A percentile compares a stretch with the other conserved stretches of the same genome.
Evolutionary conservation across 208 protist genomes (phyloP).

Genomic region (Leishmania tarentolae): DNA sequence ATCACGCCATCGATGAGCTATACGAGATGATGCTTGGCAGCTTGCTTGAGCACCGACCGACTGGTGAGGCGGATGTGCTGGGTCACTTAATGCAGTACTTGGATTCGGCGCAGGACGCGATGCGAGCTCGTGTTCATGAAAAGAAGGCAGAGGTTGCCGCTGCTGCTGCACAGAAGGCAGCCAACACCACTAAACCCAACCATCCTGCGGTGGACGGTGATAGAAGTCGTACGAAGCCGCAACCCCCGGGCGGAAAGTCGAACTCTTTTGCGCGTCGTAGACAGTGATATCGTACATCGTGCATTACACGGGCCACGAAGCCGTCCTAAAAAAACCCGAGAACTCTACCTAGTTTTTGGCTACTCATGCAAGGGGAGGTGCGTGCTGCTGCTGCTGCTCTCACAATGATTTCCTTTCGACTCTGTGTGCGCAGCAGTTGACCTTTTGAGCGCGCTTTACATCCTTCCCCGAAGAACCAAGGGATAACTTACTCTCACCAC

Average conservation of each 20-base stretch:
- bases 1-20: conserved; percentile 59
- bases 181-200: background rate
- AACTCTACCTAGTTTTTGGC: background rate
- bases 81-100: conserved; percentile 66
- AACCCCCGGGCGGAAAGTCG: conserved; percentile 23
- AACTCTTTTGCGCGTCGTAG: conserved; percentile 11
- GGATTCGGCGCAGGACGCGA: conserved; percentile 28
- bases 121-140: conserved; percentile 17
- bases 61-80: conserved; percentile 45
- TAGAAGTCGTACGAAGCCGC: conserved; percentile 1
- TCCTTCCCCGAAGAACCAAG: background rate
- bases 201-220: background rate
- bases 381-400: background rate
- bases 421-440: background rate
- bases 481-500: background rate
- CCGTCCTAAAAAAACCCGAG: background rate
- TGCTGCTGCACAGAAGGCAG: background rate
- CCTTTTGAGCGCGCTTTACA: background rate
- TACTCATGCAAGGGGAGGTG: background rate
- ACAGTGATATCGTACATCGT: background rate
- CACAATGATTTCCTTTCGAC: background rate
- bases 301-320: background rate
- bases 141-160: conserved; percentile 12
- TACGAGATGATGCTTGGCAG: conserved; percentile 66
- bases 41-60: conserved; percentile 43